A percentile compares a stretch with the other conserved stretches of the same genome.
Conservation (phyloP, 805 yeast species). For the Teunomyces aglyptinius region DNA sequence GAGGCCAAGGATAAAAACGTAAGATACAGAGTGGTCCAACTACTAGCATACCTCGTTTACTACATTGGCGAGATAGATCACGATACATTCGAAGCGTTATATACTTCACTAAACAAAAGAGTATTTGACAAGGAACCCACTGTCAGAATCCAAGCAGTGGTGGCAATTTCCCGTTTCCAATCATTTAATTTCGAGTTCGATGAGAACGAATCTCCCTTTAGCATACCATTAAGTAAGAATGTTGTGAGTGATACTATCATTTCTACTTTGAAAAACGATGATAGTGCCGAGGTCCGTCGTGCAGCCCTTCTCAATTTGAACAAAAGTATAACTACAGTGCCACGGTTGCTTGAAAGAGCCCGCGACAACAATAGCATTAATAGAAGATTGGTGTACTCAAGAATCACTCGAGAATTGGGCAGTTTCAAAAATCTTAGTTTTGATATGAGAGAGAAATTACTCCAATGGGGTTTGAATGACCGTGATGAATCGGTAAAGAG, state of each 20-base stretch:
- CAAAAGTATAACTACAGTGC: conserved; percentile 51
- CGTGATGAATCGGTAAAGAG: conserved; percentile 70
- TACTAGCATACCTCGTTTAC: conserved; percentile 68
- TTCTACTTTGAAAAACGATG: conserved; percentile 66
- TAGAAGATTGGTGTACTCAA: conserved; percentile 69
- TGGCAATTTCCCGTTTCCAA: conserved; percentile 78
- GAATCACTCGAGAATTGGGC: conserved; percentile 65
- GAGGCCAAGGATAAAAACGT: conserved; percentile 76
- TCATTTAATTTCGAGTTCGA: conserved; percentile 33
- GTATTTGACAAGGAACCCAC: conserved; percentile 71
- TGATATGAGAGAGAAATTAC: conserved; percentile 59
- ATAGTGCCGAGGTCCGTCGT: conserved; percentile 84
- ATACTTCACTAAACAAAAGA: conserved; percentile 60
- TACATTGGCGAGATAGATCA: conserved; percentile 74
- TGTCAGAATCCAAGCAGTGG: conserved; percentile 81
- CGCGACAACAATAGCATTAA: conserved; percentile 72
- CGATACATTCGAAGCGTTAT: conserved; percentile 61
- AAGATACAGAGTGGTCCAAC: conserved; percentile 74
- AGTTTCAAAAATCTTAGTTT: conserved; percentile 53
- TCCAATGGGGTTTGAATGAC: conserved; percentile 85
- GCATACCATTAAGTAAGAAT: conserved; percentile 10
- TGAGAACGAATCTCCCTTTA: conserved; percentile 25
- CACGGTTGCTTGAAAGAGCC: conserved; percentile 72
- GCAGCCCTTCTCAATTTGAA: conserved; percentile 74
- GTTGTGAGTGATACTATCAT: conserved; percentile 8